Evolutionary conservation across 768 basidiomycete species (phyloP).

Genomic region (Termitomyces titanicus): DNA sequence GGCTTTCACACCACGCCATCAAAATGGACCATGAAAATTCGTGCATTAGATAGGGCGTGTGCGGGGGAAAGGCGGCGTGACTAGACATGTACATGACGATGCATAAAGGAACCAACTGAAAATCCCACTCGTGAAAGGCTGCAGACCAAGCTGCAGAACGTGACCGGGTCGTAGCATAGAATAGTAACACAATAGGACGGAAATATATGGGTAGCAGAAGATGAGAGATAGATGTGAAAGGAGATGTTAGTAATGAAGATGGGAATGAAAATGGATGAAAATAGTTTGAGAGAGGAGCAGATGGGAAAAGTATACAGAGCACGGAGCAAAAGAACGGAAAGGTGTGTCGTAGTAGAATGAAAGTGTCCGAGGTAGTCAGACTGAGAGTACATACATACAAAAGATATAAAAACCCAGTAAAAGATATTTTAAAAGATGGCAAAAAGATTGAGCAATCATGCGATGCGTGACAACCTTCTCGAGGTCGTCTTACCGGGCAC

Average conservation of each 20-base stretch:
- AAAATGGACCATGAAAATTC: background rate
- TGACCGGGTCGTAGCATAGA: background rate
- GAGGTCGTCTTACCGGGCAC: slow-evolving; percentile 60
- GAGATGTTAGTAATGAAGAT: slow-evolving; percentile 1
- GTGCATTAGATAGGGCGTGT: slow-evolving; percentile 1
- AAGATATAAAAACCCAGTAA: background rate
- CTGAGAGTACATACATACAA: background rate
- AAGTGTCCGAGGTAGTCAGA: background rate
- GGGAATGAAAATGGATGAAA: background rate
- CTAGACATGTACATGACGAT: slow-evolving; percentile 1
- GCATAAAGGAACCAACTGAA: background rate
- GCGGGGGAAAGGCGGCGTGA: slow-evolving; percentile 4
- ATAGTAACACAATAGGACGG: slow-evolving; percentile 9
- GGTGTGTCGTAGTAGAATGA: background rate
- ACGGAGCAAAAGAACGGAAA: background rate
- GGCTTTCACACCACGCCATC: too few species aligned
- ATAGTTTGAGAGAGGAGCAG: background rate
- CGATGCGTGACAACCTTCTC: slow-evolving; percentile 44
- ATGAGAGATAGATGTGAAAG: background rate
- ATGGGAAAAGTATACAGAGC: background rate
- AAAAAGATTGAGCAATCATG: slow-evolving; percentile 26
- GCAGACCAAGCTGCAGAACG: slow-evolving; percentile 2
- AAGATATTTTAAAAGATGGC: background rate
- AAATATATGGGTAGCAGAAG: slow-evolving; percentile 11
- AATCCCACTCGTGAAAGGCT: slow-evolving; percentile 1